Conservation (phyloP, 371 early-diverging fungal genomes). For the Mortierella sp. region DNA sequence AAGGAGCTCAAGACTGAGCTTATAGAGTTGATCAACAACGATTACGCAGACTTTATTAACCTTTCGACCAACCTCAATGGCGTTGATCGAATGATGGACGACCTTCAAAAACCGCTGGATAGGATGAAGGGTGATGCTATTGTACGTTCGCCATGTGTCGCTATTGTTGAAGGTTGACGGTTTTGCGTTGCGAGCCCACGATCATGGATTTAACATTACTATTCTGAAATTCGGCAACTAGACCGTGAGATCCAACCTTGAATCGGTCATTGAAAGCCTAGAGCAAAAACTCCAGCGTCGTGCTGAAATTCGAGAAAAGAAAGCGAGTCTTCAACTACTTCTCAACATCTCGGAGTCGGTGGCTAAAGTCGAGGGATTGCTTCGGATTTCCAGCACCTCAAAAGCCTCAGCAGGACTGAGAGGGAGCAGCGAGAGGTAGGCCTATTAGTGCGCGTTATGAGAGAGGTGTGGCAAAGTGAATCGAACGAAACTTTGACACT, state of each 20-base stretch:
- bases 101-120: constrained; percentile 69
- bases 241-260: constrained; percentile 64
- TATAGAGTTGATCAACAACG: constrained; percentile 84
- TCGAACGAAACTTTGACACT: background rate
- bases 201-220: background rate
- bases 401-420: constrained; percentile 35
- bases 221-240: constrained; percentile 23
- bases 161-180: background rate
- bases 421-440: constrained; percentile 36
- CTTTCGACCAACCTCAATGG: constrained; percentile 85
- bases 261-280: constrained; percentile 67
- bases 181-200: background rate
- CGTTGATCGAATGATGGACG: constrained; percentile 77
- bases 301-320: constrained; percentile 75
- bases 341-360: constrained; percentile 82
- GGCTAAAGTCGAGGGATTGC: constrained; percentile 79
- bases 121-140: constrained; percentile 70
- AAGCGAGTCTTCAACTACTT: constrained; percentile 75
- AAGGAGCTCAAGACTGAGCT: constrained; percentile 77
- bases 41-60: constrained; percentile 87
- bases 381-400: constrained; percentile 64
- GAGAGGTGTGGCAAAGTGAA: background rate
- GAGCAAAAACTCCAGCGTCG: constrained; percentile 72
- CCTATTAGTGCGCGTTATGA: background rate
- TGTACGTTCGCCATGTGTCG: constrained; percentile 55